A percentile compares a stretch with the other conserved stretches of the same genome.
Evolutionary conservation across 768 basidiomycete species (phyloP).

Genomic region (Mycena indigotica): DNA sequence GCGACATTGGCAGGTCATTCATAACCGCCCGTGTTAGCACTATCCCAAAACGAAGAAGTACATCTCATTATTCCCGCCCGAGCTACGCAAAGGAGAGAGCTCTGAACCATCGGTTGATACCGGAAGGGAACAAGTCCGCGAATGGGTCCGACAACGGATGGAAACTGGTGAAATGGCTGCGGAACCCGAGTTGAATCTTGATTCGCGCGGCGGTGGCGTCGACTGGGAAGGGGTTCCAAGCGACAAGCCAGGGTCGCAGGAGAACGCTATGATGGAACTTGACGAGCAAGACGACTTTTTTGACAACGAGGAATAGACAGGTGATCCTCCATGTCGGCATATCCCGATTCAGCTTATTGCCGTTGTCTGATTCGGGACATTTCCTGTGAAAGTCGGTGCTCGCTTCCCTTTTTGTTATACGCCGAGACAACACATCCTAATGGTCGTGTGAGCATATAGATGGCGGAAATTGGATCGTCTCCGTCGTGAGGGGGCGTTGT

Average conservation of each 20-base stretch:
- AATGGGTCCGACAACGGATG: constrained; percentile 64
- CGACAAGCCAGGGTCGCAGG: background rate
- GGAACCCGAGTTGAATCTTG: constrained; percentile 59
- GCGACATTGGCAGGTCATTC: background rate
- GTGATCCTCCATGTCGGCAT: background rate
- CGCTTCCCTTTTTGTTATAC: background rate
- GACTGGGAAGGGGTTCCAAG: constrained; percentile 8
- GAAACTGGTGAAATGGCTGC: constrained; percentile 53
- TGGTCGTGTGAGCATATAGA: no score
- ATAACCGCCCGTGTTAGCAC: constrained; percentile 51
- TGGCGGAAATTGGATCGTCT: no score
- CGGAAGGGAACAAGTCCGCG: constrained; percentile 59
- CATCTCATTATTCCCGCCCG: constrained; percentile 84
- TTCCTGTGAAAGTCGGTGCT: background rate
- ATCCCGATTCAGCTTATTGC: background rate
- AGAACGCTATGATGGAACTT: background rate
- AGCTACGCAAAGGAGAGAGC: constrained; percentile 45
- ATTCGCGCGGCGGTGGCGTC: constrained; percentile 11
- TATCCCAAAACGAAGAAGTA: constrained; percentile 88
- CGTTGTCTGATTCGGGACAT: background rate
- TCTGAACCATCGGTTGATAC: constrained; percentile 42
- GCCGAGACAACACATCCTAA: no score
- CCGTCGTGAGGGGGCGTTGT: no score
- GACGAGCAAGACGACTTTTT: constrained; percentile 19
- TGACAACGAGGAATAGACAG: constrained; percentile 10